Conservation (phyloP, 768 basidiomycete genomes). For the Leccinum longicurvipes region DNA sequence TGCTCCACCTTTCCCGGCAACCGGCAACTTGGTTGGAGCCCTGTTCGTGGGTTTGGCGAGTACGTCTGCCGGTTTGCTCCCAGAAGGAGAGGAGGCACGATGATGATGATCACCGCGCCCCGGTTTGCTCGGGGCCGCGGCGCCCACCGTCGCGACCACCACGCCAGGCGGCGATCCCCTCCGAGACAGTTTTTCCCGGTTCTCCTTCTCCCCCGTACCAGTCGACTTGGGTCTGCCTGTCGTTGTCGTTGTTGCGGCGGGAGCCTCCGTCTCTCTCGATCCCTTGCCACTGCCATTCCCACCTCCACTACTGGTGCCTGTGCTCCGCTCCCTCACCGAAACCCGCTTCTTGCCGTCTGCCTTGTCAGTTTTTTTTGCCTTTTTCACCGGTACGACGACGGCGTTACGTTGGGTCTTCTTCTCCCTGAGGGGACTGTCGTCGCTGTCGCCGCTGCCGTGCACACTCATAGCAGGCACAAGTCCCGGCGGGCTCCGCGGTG, state of each 20-base stretch:
- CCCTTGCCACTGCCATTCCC: conserved; percentile 25
- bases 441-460: conserved; percentile 42
- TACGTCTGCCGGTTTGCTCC: conserved; percentile 11
- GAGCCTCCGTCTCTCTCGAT: conserved; percentile 20
- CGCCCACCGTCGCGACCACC: conserved; percentile 8
- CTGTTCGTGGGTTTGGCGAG: conserved; percentile 8
- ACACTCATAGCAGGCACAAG: conserved; percentile 12
- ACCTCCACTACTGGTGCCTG: background rate
- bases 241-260: conserved; percentile 5
- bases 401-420: conserved; percentile 41
- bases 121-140: conserved; percentile 18
- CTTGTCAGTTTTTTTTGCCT: conserved; percentile 10
- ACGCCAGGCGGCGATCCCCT: conserved; percentile 20
- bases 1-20: conserved; percentile 45
- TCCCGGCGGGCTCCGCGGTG: conserved; percentile 16
- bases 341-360: conserved; percentile 27
- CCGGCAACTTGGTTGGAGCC: conserved; percentile 32
- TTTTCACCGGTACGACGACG: conserved; percentile 4
- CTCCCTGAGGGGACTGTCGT: conserved; percentile 55
- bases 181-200: conserved; percentile 34
- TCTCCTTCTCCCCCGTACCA: conserved; percentile 34
- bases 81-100: background rate
- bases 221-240: conserved; percentile 30
- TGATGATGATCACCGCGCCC: background rate
- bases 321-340: conserved; percentile 39